phyloP scores from a whole-genome alignment of 768 basidiomycete species.

The Kwoniella bestiolae region DNA sequence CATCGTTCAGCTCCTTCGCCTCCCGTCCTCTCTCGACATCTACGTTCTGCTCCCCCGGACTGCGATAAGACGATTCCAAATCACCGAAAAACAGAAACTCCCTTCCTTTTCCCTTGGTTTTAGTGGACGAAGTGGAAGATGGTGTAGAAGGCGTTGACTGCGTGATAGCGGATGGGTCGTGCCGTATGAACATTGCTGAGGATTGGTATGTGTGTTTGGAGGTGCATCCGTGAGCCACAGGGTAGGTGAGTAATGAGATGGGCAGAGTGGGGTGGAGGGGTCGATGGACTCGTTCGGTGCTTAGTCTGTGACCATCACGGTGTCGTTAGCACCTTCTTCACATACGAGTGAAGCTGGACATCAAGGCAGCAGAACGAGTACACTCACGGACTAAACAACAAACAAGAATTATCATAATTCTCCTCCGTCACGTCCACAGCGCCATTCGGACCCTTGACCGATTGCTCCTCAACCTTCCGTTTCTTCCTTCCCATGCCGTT shows the following conservation, averaged over 20 bases:
- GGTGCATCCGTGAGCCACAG: slow-evolving; percentile 70
- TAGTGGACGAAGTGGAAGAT: not conserved
- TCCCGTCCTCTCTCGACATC: slow-evolving; percentile 16
- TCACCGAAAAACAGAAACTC: slow-evolving; percentile 96
- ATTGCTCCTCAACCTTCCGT: not conserved
- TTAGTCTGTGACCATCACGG: not conserved
- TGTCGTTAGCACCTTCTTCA: slow-evolving; percentile 22
- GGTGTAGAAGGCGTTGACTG: slow-evolving; percentile 27
- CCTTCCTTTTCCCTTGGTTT: slow-evolving; percentile 23
- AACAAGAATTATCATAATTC: slow-evolving; percentile 24
- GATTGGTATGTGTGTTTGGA: slow-evolving; percentile 69
- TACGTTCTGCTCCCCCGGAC: slow-evolving; percentile 13
- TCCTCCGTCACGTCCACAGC: slow-evolving; percentile 8
- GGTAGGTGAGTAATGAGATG: slow-evolving; percentile 65
- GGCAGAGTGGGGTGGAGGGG: slow-evolving; percentile 60
- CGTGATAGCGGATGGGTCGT: slow-evolving; percentile 60
- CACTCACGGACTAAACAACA: slow-evolving; percentile 42
- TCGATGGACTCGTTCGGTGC: slow-evolving; percentile 21
- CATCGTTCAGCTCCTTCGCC: slow-evolving; percentile 61
- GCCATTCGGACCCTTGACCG: slow-evolving; percentile 14
- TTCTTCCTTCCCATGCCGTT: slow-evolving; percentile 1
- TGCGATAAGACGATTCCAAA: slow-evolving; percentile 67
- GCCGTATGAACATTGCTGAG: slow-evolving; percentile 80
- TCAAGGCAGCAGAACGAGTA: not conserved
- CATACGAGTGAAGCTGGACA: no score